Conservation (phyloP, 805 yeast species). For the Ogataea dorogensis region DNA sequence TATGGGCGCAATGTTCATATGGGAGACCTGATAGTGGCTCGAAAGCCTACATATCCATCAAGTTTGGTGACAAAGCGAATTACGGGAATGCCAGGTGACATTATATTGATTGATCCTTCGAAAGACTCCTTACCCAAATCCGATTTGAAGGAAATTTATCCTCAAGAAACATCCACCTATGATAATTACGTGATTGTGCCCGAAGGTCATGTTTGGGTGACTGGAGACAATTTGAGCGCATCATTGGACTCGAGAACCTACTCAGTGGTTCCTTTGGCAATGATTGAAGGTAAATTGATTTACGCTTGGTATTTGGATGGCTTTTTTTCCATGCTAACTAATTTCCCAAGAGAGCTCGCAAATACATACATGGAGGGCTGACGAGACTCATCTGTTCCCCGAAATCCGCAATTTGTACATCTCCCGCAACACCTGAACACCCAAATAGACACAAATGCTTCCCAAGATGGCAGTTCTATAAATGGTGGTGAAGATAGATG, state of each 20-base stretch:
- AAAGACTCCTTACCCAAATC: constrained; percentile 44
- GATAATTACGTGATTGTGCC: constrained; percentile 75
- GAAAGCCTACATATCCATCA: constrained; percentile 85
- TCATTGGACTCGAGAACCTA: constrained; percentile 89
- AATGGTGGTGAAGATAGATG: constrained; percentile 60
- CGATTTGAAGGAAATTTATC: constrained; percentile 20
- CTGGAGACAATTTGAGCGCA: constrained; percentile 89
- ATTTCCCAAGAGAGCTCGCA: constrained; percentile 52
- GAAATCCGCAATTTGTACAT: constrained; percentile 30
- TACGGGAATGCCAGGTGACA: constrained; percentile 95
- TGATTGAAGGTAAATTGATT: constrained; percentile 82
- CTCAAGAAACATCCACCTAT: constrained; percentile 17
- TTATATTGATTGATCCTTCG: constrained; percentile 78
- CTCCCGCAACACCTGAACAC: constrained; percentile 61
- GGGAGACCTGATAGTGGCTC: constrained; percentile 87
- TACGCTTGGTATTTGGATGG: constrained; percentile 59
- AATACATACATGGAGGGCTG: constrained; percentile 47
- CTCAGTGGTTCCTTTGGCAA: constrained; percentile 84
- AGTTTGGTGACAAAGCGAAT: constrained; percentile 89
- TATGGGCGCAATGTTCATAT: constrained; percentile 63
- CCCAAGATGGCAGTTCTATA: constrained; percentile 46
- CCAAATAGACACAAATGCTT: constrained; percentile 55
- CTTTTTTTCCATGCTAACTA: constrained; percentile 29
- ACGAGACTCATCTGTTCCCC: constrained; percentile 19
- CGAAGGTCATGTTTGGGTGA: constrained; percentile 94